phyloP scores from a whole-genome alignment of 73 alveolate genomes.

The Stentor roeselii region DNA sequence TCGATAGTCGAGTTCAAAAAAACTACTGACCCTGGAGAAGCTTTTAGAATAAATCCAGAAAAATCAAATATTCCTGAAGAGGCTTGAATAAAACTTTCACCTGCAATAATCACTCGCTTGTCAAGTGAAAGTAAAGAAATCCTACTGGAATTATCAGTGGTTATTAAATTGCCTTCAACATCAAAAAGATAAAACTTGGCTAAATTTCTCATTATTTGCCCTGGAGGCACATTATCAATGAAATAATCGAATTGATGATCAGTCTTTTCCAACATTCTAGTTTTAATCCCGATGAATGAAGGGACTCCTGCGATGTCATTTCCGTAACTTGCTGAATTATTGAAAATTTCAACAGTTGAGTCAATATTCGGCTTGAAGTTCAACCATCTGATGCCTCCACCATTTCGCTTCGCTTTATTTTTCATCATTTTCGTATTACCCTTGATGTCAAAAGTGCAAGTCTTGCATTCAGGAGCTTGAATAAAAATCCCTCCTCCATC shows the following conservation, averaged over 20 bases:
- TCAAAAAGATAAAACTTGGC: neutral
- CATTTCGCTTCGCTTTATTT: neutral
- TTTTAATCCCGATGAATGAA: neutral
- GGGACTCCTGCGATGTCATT: neutral
- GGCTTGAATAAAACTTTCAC: neutral
- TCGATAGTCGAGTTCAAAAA: neutral
- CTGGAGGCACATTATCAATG: neutral
- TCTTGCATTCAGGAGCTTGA: neutral
- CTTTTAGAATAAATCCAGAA: neutral
- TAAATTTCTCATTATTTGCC: neutral
- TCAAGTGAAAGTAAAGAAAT: neutral
- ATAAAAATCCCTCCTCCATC: neutral
- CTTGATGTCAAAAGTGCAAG: neutral
- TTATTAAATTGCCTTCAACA: neutral
- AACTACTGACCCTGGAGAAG: neutral
- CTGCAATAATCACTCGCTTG: neutral
- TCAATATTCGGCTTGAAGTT: neutral
- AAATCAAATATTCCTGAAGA: neutral
- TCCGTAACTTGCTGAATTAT: conserved; percentile 19
- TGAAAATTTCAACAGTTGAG: neutral
- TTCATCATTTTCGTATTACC: neutral
- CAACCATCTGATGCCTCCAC: conserved; percentile 10
- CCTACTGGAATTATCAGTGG: conserved; percentile 17
- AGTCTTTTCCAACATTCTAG: neutral
- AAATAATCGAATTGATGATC: no score